Evolutionary conservation across 768 basidiomycete species (phyloP), one percentile per base, ranked within the genome.

Genomic region (Rhodotorula kratochvilovae): DNA sequence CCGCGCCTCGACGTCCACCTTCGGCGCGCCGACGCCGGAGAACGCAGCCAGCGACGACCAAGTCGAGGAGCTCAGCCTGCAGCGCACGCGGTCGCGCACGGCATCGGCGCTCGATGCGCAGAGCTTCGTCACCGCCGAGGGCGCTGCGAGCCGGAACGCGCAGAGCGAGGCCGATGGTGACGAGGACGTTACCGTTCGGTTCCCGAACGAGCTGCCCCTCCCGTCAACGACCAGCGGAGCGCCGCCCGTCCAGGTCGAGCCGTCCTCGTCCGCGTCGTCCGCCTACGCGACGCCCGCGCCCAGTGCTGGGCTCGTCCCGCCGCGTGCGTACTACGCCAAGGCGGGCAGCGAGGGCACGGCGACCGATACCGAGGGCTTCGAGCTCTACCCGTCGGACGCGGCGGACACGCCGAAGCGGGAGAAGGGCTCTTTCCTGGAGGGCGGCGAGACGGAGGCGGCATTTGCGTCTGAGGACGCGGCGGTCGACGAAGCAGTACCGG

Each of bases 321-420:
- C 35, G 1, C 13, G 7, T 11, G 15, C 51, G 13, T 17, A 15
- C 12, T 53, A n/a, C 29, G 29, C 48, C 33, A 15, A 21, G 23
- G 27, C 48, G 16, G 19, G 19, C 8, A 25, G 35, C 21, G 6
- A 11, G 5, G n/a, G 51, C 35, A 21, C 51, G 25, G 51, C 27
- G 16, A 53, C 36, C 27, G 61, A 54, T 4, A 29, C 27, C 27
- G 61, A 63, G 17, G 61, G 61, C 1, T 42, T 53, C 36, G 61
- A 53, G 36, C 35, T n/a, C 29, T 63, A 48, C 33, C 23, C 36
- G 16, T 42, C 51, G 27, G 51, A 53, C 39, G 51, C 36, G 5
- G 63, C 63, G 3, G 33, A 29, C 33, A 70, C 68, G 50, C 61
- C 61, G n/a, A 64, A 19, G 63, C 42, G 60, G 57, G 63, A 35